Percentiles rank a stretch among this genome's conserved stretches.
phyloP scores from a whole-genome alignment of 2,329 filamentous ascomycete genomes.

The Sporothrix humicola region DNA sequence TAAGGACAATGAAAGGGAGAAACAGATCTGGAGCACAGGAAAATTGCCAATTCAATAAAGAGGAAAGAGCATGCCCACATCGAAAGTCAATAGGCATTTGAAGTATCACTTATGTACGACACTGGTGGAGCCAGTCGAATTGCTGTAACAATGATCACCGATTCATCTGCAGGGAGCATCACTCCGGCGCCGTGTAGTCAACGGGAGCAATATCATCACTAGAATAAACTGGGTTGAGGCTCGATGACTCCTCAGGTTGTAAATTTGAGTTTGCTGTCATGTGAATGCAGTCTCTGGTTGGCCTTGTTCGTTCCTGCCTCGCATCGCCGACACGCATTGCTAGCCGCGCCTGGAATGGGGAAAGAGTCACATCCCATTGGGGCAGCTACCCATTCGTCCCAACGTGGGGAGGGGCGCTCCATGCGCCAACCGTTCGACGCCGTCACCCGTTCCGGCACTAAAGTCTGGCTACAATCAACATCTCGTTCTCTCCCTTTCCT shows the following conservation, averaged over 20 bases:
- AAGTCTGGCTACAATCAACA: constrained; percentile 13
- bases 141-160: background rate
- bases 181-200: too few relatives aligned
- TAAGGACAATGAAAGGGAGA: background rate
- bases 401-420: constrained; percentile 5
- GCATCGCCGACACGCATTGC: constrained; percentile 4
- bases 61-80: background rate
- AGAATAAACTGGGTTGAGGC: background rate
- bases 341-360: constrained; percentile 14
- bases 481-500: background rate
- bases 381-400: background rate
- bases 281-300: background rate
- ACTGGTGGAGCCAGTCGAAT: background rate
- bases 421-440: background rate
- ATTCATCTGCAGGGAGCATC: constrained; percentile 5
- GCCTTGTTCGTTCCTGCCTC: constrained; percentile 14
- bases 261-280: background rate
- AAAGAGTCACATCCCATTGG: constrained; percentile 30
- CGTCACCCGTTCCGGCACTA: background rate
- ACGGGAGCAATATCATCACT: too few relatives aligned
- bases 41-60: background rate
- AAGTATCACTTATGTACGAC: background rate
- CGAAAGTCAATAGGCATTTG: background rate
- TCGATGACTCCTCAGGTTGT: background rate
- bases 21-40: background rate